phyloP scores from a whole-genome alignment of 2,329 filamentous ascomycete species.

The Arthroderma uncinatum region DNA sequence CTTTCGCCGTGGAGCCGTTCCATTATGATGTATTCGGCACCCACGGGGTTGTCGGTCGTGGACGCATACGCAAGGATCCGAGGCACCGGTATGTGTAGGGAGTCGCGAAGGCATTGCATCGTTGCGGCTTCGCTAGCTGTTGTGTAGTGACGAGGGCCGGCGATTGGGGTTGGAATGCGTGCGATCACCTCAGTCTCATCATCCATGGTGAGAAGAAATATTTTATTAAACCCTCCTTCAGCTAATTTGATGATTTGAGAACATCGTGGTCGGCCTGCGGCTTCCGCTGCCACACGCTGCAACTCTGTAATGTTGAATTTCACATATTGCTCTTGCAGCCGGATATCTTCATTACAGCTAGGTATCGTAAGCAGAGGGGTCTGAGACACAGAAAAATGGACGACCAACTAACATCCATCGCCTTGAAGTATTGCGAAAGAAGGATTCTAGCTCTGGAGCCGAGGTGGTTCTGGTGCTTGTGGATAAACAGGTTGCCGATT shows the following conservation, averaged over 20 bases:
- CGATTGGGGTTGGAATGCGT: constrained; percentile 20
- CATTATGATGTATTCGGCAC: constrained; percentile 37
- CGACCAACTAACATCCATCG: constrained; percentile 8
- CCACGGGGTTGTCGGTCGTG: constrained; percentile 27
- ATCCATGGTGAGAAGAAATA: constrained; percentile 18
- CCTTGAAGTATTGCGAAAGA: constrained; percentile 8
- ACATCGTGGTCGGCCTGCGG: constrained; percentile 8
- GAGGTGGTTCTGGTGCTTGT: not conserved
- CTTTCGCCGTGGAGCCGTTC: constrained; percentile 28
- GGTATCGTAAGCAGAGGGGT: not conserved
- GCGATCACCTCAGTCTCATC: constrained; percentile 19
- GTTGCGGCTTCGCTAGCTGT: constrained; percentile 33
- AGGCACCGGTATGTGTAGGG: constrained; percentile 29
- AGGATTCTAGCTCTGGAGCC: not conserved
- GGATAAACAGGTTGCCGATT: not conserved
- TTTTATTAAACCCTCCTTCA: constrained; percentile 23
- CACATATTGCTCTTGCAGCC: constrained; percentile 10
- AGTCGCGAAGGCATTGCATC: constrained; percentile 21
- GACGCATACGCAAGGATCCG: constrained; percentile 28
- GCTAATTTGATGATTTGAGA: constrained; percentile 21
- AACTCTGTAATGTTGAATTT: constrained; percentile 9
- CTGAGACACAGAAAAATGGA: not conserved
- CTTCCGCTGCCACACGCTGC: constrained; percentile 11
- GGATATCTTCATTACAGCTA: constrained; percentile 12
- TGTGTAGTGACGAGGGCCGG: constrained; percentile 20